Conservation (phyloP, 2,329 filamentous ascomycete species). For the Cephalotrichum gorgonifer region DNA sequence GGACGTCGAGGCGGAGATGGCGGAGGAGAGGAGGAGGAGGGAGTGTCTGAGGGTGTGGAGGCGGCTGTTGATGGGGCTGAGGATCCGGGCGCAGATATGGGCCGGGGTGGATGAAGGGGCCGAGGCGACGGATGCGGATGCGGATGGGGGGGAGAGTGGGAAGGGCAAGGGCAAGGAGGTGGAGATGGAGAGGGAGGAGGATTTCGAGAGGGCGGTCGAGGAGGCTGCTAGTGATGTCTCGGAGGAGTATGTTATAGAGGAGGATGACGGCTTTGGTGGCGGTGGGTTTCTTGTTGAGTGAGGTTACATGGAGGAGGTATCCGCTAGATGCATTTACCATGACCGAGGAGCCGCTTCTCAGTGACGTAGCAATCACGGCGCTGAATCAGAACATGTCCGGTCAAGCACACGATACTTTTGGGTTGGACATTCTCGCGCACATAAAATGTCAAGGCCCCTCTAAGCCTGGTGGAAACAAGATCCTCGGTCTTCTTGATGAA, state of each 20-base stretch:
- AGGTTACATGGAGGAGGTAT: too few relatives aligned
- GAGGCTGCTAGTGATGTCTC: constrained; percentile 28
- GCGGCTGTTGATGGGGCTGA: constrained; percentile 65
- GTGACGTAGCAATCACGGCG: too few relatives aligned
- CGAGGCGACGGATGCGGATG: background rate
- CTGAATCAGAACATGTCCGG: constrained; percentile 5
- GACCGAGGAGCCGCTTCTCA: too few relatives aligned
- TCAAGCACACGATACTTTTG: constrained; percentile 8
- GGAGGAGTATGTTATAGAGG: constrained; percentile 31
- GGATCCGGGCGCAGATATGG: constrained; percentile 60
- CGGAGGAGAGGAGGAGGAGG: constrained; percentile 61
- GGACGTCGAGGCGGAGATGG: constrained; percentile 53
- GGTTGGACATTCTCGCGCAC: constrained; percentile 11
- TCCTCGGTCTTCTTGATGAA: constrained; percentile 12
- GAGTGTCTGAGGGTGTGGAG: constrained; percentile 57
- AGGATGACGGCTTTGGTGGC: constrained; percentile 31
- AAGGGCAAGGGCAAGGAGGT: constrained; percentile 32
- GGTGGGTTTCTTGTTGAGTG: constrained; percentile 33
- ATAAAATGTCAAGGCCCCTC: constrained; percentile 5
- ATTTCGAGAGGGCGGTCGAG: constrained; percentile 22
- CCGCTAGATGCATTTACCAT: too few relatives aligned
- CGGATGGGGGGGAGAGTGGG: constrained; percentile 40
- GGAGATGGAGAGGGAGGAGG: constrained; percentile 20
- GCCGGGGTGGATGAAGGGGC: constrained; percentile 10
- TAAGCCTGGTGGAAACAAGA: background rate